phyloP scores from a whole-genome alignment of 225 moss, liverwort and hornwort species.

The Pseudisothecium myosuroides region DNA sequence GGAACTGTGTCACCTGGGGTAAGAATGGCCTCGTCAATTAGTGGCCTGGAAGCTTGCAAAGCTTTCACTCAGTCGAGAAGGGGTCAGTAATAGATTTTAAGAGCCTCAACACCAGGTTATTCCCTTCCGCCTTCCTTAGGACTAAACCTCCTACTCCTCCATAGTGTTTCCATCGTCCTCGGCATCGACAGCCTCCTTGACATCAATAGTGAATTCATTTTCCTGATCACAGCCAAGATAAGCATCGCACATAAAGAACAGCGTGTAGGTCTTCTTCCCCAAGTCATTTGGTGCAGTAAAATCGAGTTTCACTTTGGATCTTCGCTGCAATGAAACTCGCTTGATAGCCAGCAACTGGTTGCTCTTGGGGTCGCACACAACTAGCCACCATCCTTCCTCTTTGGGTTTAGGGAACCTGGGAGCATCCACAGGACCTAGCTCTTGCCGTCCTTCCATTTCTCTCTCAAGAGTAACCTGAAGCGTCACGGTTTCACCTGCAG shows the following conservation, averaged over 20 bases:
- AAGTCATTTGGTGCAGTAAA: slow-evolving; percentile 68
- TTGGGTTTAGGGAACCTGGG: slow-evolving; percentile 87
- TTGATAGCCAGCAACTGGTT: slow-evolving; percentile 88
- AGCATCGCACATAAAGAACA: slow-evolving; percentile 88
- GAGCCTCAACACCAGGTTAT: not conserved
- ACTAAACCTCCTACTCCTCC: slow-evolving; percentile 21
- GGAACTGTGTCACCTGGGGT: not conserved
- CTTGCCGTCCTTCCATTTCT: slow-evolving; percentile 81
- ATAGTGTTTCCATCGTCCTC: slow-evolving; percentile 62
- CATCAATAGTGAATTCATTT: slow-evolving; percentile 79
- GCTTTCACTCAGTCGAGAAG: not conserved
- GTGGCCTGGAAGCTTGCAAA: not conserved
- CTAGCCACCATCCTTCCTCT: slow-evolving; percentile 98
- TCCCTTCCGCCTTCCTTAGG: not conserved
- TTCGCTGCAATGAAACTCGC: slow-evolving; percentile 72
- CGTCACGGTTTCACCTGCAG: slow-evolving; percentile 79
- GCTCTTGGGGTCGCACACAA: slow-evolving; percentile 76
- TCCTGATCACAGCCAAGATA: slow-evolving; percentile 95
- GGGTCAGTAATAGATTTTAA: not conserved
- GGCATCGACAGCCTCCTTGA: slow-evolving; percentile 66
- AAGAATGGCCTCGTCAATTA: not conserved
- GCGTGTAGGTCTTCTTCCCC: slow-evolving; percentile 69
- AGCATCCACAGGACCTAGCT: slow-evolving; percentile 79
- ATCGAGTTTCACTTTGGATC: slow-evolving; percentile 72
- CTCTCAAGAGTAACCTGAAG: slow-evolving; percentile 79